phyloP scores from a whole-genome alignment of 2,329 filamentous ascomycete species.

The Trichoderma sp. region DNA sequence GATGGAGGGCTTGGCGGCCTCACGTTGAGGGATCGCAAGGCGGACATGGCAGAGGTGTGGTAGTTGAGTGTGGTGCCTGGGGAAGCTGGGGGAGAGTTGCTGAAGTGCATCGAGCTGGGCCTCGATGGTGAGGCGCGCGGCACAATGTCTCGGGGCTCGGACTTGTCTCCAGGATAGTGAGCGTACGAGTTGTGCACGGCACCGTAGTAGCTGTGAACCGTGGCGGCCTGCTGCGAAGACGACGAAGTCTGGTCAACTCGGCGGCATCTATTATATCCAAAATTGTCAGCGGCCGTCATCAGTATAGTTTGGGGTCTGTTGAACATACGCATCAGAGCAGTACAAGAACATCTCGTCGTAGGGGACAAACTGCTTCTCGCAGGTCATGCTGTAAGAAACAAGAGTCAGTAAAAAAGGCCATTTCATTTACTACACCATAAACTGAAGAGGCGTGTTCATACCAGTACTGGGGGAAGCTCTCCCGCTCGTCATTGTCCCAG shows the following conservation, averaged over 20 bases:
- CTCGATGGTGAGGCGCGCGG: slow-evolving; percentile 62
- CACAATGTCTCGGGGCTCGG: slow-evolving; percentile 60
- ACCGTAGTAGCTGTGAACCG: slow-evolving; percentile 33
- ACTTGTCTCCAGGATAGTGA: slow-evolving; percentile 44
- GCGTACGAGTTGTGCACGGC: slow-evolving; percentile 36
- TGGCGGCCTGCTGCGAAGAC: slow-evolving; percentile 25
- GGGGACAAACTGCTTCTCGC: slow-evolving; percentile 63
- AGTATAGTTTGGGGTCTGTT: not conserved
- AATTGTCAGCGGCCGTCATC: slow-evolving; percentile 23
- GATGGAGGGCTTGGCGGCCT: slow-evolving; percentile 56
- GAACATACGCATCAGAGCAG: slow-evolving; percentile 60
- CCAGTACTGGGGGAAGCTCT: slow-evolving; percentile 65
- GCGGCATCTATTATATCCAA: slow-evolving; percentile 45
- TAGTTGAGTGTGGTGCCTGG: slow-evolving; percentile 38
- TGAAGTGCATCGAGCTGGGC: slow-evolving; percentile 53
- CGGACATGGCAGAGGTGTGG: slow-evolving; percentile 52
- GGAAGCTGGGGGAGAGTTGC: slow-evolving; percentile 50
- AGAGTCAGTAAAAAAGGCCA: slow-evolving; percentile 23
- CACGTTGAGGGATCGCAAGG: slow-evolving; percentile 53
- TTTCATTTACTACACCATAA: not conserved
- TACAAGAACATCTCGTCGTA: slow-evolving; percentile 57
- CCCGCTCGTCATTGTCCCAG: slow-evolving; percentile 57
- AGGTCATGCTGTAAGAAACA: slow-evolving; percentile 53
- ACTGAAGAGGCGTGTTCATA: slow-evolving; percentile 37
- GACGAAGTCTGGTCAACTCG: slow-evolving; percentile 47